These are phyloP conservation scores for Pythium phragmiticola DNA, from an alignment of 352 stramenopile species.

Conservation along the genomic window DNA sequence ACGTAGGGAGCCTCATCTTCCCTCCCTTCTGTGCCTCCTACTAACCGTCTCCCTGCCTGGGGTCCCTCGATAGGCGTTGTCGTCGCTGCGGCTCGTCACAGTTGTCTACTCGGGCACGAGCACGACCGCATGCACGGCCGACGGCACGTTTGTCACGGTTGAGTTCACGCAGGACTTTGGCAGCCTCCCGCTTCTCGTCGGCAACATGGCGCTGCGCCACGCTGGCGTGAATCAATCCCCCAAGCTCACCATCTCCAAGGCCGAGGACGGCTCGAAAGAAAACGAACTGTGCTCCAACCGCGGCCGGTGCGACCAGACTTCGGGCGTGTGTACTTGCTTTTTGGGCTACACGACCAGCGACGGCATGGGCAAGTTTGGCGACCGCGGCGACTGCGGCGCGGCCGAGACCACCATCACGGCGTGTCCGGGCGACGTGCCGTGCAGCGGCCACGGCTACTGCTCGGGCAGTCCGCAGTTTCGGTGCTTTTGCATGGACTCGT, in stretches of 20 bases:
- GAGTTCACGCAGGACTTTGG: slow-evolving; percentile 85
- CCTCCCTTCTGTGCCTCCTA: neutral
- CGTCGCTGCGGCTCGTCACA: slow-evolving; percentile 55
- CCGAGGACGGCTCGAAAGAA: slow-evolving; percentile 88
- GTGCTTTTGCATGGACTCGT: slow-evolving; percentile 62
- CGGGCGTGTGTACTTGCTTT: slow-evolving; percentile 88
- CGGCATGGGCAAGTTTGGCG: slow-evolving; percentile 44
- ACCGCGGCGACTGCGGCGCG: slow-evolving; percentile 73
- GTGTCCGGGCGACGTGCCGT: slow-evolving; percentile 48
- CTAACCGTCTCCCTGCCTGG: neutral
- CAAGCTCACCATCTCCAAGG: slow-evolving; percentile 47
- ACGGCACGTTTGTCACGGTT: slow-evolving; percentile 68
- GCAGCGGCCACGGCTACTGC: slow-evolving; percentile 77
- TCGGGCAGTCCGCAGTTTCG: slow-evolving; percentile 62
- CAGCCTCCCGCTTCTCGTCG: slow-evolving; percentile 73
- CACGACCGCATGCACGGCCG: slow-evolving; percentile 60
- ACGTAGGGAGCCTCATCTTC: slow-evolving; percentile 34
- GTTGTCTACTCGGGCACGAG: slow-evolving; percentile 56
- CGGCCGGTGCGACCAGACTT: slow-evolving; percentile 62
- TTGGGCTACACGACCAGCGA: slow-evolving; percentile 73
- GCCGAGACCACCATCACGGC: slow-evolving; percentile 31
- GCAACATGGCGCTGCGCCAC: slow-evolving; percentile 58
- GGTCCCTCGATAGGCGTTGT: slow-evolving; percentile 35
- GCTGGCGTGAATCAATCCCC: slow-evolving; percentile 48
- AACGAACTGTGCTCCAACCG: slow-evolving; percentile 82